phyloP scores from a whole-genome alignment of 1,284 basidiomycete species.

The Tilletia caries region DNA sequence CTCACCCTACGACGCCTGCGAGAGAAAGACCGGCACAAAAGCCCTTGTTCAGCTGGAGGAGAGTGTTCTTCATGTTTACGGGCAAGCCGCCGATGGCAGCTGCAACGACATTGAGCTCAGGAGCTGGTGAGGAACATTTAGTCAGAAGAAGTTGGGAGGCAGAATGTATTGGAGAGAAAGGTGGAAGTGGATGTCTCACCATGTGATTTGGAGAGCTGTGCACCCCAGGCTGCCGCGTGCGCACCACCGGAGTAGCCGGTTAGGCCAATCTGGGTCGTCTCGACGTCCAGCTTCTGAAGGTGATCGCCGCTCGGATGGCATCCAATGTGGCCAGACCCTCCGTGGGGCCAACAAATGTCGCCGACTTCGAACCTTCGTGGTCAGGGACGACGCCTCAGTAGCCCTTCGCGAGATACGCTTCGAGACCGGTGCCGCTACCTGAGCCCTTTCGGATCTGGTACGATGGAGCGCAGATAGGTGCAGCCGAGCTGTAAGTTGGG shows the following conservation, averaged over 20 bases:
- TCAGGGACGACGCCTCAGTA: slow-evolving; percentile 19
- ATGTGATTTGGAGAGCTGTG: slow-evolving; percentile 13
- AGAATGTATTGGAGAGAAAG: no score
- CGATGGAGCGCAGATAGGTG: slow-evolving; percentile 12
- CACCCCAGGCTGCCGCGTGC: slow-evolving; percentile 19
- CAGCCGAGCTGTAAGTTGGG: slow-evolving; percentile 4
- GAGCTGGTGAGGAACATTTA: slow-evolving; percentile 1
- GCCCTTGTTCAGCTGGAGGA: slow-evolving; percentile 4
- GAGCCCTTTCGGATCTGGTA: slow-evolving; percentile 15
- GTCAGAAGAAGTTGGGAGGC: no score
- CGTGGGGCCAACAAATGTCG: slow-evolving; percentile 18
- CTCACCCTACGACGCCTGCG: neutral
- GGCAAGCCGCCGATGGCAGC: slow-evolving; percentile 14
- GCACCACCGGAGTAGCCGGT: slow-evolving; percentile 25
- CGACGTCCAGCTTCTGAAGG: neutral
- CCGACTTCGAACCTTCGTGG: slow-evolving; percentile 19
- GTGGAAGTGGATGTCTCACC: neutral
- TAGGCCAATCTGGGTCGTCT: slow-evolving; percentile 13
- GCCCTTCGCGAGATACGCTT: slow-evolving; percentile 12
- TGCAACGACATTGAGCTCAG: slow-evolving; percentile 23
- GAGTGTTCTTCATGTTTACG: neutral
- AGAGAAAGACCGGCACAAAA: neutral
- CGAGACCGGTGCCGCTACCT: neutral
- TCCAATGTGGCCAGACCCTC: slow-evolving; percentile 19
- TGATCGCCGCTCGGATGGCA: slow-evolving; percentile 13